Conservation (phyloP, 2,329 filamentous ascomycete genomes). For the Colletotrichum theobromicola region DNA sequence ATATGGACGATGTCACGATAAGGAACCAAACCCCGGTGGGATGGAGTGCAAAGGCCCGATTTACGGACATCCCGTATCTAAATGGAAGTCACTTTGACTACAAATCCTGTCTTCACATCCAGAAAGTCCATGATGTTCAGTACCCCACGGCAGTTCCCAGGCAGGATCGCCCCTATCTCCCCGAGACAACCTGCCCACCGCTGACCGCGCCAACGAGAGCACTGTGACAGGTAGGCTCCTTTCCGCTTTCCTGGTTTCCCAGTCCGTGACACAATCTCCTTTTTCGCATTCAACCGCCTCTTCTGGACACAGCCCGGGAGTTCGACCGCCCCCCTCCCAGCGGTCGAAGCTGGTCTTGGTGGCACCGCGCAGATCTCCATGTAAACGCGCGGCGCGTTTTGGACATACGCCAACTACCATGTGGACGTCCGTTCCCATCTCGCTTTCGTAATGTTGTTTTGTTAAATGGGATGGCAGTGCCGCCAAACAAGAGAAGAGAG, state of each 20-base stretch:
- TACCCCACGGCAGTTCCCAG: neutral
- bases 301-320: neutral
- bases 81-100: neutral
- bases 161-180: neutral
- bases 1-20: neutral
- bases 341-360: neutral
- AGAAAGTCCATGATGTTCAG: neutral
- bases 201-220: neutral
- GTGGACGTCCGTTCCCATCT: neutral
- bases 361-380: neutral
- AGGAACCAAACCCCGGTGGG: neutral
- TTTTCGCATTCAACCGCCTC: neutral
- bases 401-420: neutral
- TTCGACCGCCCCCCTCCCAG: neutral
- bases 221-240: neutral
- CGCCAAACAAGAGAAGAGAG: no score
- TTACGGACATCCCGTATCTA: neutral
- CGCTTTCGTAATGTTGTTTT: neutral
- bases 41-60: neutral
- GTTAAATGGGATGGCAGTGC: neutral
- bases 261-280: neutral
- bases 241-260: neutral
- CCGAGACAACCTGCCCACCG: neutral
- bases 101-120: neutral
- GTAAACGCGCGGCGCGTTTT: neutral